Evolutionary conservation across 129 eudicot genomes (phyloP).

Genomic region (Gnaphalium uliginosum): DNA sequence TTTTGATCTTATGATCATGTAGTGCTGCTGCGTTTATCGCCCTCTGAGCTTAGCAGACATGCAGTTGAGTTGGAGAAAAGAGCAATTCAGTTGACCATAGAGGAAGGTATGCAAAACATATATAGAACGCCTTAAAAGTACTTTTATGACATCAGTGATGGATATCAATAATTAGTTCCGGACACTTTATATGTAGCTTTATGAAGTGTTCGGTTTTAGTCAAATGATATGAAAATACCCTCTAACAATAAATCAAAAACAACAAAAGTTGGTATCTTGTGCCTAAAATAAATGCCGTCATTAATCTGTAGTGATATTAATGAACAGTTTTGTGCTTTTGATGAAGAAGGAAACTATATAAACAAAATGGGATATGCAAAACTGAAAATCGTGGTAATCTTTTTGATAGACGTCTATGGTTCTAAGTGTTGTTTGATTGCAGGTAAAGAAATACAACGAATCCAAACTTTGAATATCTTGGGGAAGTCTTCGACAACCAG

Average conservation of each 20-base stretch:
- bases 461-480: conserved; percentile 58
- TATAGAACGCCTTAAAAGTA: background rate
- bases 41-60: conserved; percentile 65
- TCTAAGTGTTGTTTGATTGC: conserved; percentile 21
- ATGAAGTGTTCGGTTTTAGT: background rate
- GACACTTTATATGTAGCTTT: background rate
- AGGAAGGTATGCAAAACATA: conserved; percentile 58
- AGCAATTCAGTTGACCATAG: conserved; percentile 71
- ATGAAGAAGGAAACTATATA: background rate
- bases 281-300: background rate
- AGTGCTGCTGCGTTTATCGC: conserved; percentile 65
- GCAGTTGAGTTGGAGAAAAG: conserved; percentile 75
- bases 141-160: background rate
- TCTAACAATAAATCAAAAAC: background rate
- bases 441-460: conserved; percentile 72
- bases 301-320: background rate
- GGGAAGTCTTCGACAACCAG: conserved; percentile 45
- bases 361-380: background rate
- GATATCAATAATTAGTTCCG: background rate
- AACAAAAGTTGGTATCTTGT: background rate
- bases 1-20: conserved; percentile 23
- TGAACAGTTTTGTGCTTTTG: background rate
- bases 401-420: background rate
- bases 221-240: background rate
- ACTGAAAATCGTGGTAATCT: background rate